A percentile compares a stretch with the other conserved stretches of the same genome.
Evolutionary conservation across 1,139 yeast species (phyloP).

Genomic region (Protomyces arabidopsidicola): DNA sequence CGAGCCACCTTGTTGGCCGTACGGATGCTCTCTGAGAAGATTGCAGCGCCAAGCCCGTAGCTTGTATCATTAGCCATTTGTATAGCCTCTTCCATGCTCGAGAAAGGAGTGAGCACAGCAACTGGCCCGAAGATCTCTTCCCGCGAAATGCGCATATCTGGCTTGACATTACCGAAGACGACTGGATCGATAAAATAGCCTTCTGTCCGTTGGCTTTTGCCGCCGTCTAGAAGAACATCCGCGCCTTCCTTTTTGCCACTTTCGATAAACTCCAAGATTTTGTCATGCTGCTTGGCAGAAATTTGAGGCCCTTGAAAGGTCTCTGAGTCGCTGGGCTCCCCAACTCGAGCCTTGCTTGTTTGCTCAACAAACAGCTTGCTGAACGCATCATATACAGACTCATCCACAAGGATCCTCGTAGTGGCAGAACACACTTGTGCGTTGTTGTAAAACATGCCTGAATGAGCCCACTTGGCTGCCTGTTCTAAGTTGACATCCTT

Average conservation of each 20-base stretch:
- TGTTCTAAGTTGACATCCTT: conserved; percentile 73
- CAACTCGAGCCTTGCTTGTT: conserved; percentile 58
- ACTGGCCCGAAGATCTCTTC: conserved; percentile 94
- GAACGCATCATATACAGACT: conserved; percentile 58
- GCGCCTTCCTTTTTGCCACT: conserved; percentile 72
- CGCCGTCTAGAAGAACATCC: conserved; percentile 68
- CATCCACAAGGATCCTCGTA: conserved; percentile 66
- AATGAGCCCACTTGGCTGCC: conserved; percentile 71
- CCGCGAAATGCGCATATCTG: conserved; percentile 61
- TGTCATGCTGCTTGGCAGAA: conserved; percentile 64
- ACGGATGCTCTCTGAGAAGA: conserved; percentile 62
- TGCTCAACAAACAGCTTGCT: conserved; percentile 49
- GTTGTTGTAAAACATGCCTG: conserved; percentile 63
- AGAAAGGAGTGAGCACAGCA: conserved; percentile 66
- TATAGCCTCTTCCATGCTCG: conserved; percentile 65
- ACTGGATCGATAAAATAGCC: conserved; percentile 81
- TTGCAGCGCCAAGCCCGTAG: conserved; percentile 82
- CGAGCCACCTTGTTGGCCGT: conserved; percentile 60
- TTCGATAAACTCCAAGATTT: conserved; percentile 65
- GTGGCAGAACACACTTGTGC: conserved; percentile 87
- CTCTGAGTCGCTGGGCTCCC: conserved; percentile 43
- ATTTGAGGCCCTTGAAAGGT: conserved; percentile 82
- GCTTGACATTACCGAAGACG: conserved; percentile 64
- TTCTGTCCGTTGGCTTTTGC: not conserved
- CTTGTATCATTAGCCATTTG: conserved; percentile 63